Base-by-base conservation (phyloP, 306 rosid genomes). In the Potentilla sterilis region DNA sequence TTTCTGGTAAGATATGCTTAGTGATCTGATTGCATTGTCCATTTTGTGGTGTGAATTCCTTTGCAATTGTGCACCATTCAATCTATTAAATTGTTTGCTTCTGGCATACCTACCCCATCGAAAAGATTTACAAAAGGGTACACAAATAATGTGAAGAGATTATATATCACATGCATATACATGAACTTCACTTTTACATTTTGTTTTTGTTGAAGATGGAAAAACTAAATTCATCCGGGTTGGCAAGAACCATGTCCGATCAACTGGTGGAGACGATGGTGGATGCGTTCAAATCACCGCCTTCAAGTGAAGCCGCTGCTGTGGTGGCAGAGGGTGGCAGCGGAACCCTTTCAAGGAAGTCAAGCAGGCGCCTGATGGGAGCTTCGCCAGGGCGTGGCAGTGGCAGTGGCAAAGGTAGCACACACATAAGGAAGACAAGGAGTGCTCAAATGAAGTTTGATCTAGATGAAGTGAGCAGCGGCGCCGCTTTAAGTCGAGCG, bases 401-500 rank as follows among this genome's bases (percentile, higher is more conserved):
- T 43, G 73, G 66, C 13, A 66, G 83, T 12, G 75, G 78, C 3
- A 92, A 48, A 79, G 69, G 44, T 16, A 90, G 89, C 88, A 67
- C 96, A 0, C 99, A 90, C 84, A 96, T 96, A 41, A 90, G 98
- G 83, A 96, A 96, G 88, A 85, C 93, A 0, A 83, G 96, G 77
- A 96, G 99, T 61, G 99, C 96, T 42, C 99, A 96, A 73, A 40
- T 95, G 80, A 95, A 89, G 89, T 34, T 89, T 14, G 98, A 92
- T 1, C 12, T 92, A 28, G 97, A 89, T 69, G 99, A 96, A 35
- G 51, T 90, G 49, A 81, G 78, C 48, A 90, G 89, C 37, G 98
- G 99, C 4, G 98, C 98, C 0, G 97, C 93, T 22, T 88, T 96
- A 0, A 96, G 99, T 67, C 77, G 99, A 70, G 99, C 98, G n/a